These are phyloP conservation scores for Penicillium rolfsii DNA, from an alignment of 2,329 filamentous ascomycete species.

Conservation along the genomic window DNA sequence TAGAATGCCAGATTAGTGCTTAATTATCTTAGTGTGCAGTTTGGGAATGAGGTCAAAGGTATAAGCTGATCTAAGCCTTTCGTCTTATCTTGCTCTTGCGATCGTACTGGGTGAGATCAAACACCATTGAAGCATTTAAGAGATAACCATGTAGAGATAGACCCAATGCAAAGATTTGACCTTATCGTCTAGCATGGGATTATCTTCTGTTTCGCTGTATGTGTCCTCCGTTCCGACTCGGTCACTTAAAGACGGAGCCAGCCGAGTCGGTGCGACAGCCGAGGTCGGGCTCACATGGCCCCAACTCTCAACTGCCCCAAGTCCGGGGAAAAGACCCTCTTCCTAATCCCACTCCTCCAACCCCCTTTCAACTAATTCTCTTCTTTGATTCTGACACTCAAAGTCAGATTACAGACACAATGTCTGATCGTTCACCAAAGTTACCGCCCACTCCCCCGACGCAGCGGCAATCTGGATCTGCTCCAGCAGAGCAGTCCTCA, in stretches of 20 bases:
- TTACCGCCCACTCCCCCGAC: constrained; percentile 44
- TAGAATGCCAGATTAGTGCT: too few species aligned
- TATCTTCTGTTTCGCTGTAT: too few species aligned
- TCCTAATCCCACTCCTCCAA: constrained; percentile 10
- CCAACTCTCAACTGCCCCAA: constrained; percentile 5
- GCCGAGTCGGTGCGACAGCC: constrained; percentile 27
- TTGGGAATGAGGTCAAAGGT: too few species aligned
- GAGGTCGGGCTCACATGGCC: constrained; percentile 34
- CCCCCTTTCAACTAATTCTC: neutral
- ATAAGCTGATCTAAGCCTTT: neutral
- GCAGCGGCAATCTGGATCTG: constrained; percentile 35
- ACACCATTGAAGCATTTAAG: too few species aligned
- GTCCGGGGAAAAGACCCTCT: constrained; percentile 26
- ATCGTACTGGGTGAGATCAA: neutral
- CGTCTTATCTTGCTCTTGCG: neutral
- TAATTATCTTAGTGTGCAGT: too few species aligned
- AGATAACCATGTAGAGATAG: too few species aligned
- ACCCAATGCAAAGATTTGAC: too few species aligned
- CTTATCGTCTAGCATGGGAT: too few species aligned
- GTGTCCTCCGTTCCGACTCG: neutral
- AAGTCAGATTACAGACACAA: constrained; percentile 19
- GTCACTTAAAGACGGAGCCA: constrained; percentile 4
- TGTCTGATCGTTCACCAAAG: constrained; percentile 42
- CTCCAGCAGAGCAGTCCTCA: constrained; percentile 37
- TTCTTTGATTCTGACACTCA: neutral